Percentiles rank a stretch among this genome's conserved stretches.
phyloP scores from a whole-genome alignment of 2,329 filamentous ascomycete species.

The Aspergillus spinulosporus region DNA sequence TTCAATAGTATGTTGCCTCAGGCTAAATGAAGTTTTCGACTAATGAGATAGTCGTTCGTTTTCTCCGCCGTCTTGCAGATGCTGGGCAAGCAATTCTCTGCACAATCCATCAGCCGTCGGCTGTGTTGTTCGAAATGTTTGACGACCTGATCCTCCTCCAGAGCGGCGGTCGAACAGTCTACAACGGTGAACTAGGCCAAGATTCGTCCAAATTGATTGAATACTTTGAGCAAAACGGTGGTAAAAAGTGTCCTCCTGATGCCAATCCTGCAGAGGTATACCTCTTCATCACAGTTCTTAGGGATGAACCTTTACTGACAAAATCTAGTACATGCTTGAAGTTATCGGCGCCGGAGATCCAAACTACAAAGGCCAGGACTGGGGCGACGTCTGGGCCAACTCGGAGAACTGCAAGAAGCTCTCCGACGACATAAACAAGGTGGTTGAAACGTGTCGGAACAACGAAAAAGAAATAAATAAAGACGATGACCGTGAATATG shows the following conservation, averaged over 20 bases:
- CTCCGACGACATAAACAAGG: slow-evolving; percentile 53
- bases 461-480: slow-evolving; percentile 41
- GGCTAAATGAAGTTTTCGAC: too few relatives aligned
- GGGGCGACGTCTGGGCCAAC: slow-evolving; percentile 61
- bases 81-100: slow-evolving; percentile 85
- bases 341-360: slow-evolving; percentile 64
- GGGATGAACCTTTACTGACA: background rate
- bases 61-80: slow-evolving; percentile 63
- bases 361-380: slow-evolving; percentile 61
- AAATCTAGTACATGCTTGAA: slow-evolving; percentile 74
- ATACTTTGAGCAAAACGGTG: slow-evolving; percentile 67
- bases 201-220: slow-evolving; percentile 70
- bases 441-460: slow-evolving; percentile 51
- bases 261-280: slow-evolving; percentile 68
- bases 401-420: slow-evolving; percentile 53
- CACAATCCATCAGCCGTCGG: slow-evolving; percentile 89
- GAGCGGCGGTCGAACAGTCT: slow-evolving; percentile 76
- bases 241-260: slow-evolving; percentile 57
- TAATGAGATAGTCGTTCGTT: slow-evolving; percentile 49
- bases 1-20: slow-evolving; percentile 49
- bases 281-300: too few relatives aligned
- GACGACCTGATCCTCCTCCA: slow-evolving; percentile 78
- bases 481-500: slow-evolving; percentile 61
- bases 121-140: slow-evolving; percentile 83
- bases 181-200: slow-evolving; percentile 80